A percentile compares a stretch with the other conserved stretches of the same genome.
Conservation (phyloP, 2,329 filamentous ascomycete species). For the Aspergillus aculeatinus region DNA sequence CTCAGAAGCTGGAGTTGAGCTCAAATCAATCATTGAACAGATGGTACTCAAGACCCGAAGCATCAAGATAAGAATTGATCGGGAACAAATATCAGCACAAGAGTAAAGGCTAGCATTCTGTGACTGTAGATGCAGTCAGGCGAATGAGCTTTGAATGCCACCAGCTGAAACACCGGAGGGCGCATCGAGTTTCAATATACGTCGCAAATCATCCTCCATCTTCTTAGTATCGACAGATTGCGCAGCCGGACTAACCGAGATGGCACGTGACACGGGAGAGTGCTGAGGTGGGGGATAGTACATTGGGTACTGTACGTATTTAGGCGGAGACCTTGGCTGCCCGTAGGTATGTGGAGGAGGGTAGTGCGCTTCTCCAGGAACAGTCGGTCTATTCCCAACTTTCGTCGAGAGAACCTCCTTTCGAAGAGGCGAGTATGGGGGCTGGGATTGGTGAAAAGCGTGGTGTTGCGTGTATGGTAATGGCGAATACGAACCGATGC, state of each 20-base stretch:
- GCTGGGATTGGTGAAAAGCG: slow-evolving; percentile 23
- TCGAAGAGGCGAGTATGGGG: slow-evolving; percentile 33
- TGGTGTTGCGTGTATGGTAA: slow-evolving; percentile 25
- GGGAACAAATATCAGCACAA: not conserved
- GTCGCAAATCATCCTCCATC: slow-evolving; percentile 50
- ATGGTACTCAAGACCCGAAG: not conserved
- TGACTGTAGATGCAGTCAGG: slow-evolving; percentile 19
- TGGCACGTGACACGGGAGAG: slow-evolving; percentile 21
- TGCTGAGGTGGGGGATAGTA: slow-evolving; percentile 26
- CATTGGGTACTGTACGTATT: slow-evolving; percentile 14
- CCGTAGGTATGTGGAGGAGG: slow-evolving; percentile 23
- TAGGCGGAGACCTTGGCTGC: slow-evolving; percentile 21
- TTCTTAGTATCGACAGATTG: slow-evolving; percentile 42
- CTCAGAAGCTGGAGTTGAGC: not conserved
- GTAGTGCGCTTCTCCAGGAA: slow-evolving; percentile 18
- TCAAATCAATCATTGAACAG: not conserved
- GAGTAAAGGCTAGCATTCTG: not conserved
- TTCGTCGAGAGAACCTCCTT: slow-evolving; percentile 31
- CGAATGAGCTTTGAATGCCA: slow-evolving; percentile 36
- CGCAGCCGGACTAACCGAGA: slow-evolving; percentile 25
- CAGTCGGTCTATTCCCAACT: slow-evolving; percentile 13
- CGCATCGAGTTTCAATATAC: slow-evolving; percentile 47
- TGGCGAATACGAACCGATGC: slow-evolving; percentile 23
- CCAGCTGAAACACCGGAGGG: slow-evolving; percentile 28
- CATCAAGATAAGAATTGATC: not conserved